Base-by-base conservation (phyloP, 2,329 filamentous ascomycete genomes). In the Dissoconium aciculare region DNA sequence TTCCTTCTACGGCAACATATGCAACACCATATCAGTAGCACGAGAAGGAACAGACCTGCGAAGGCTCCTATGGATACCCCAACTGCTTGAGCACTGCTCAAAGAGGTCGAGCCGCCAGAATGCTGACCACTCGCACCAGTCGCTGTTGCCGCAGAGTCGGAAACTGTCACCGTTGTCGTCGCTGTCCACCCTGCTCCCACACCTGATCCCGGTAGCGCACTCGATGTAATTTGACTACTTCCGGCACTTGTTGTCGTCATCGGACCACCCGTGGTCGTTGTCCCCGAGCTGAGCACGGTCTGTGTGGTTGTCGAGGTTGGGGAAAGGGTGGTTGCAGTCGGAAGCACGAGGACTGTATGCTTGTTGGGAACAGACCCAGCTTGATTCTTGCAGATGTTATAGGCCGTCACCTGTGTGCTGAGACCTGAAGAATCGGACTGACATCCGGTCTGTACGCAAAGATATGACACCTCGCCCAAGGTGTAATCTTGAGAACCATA, bases 41-140 rank as follows among this genome's bases (percentile, higher is more conserved):
- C 8, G 8, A 23, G n/a, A 8, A 23, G 19, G 19, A 23, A n/a
- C 19, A 23, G 19, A 9, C 33, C 45, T 10, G 44, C 47, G 16
- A 55, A 40, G 11, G 46, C 45, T 15, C 37, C 52, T 5, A 55
- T 36, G 5, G 49, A 47, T 14, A 54, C 35, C 3, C 50, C 53
- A 10, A 51, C 45, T 8, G 51, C 47, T 43, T 54, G 44, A 4
- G 36, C 46, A 31, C 37, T 51, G 3, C 45, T 46, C 21, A 55
- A 37, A 23, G 31, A 36, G 5, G 40, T 39, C n/a, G 42, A 36
- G 5, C 28, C 10, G 27, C 15, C 4, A 25, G 10, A 4, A 14
- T 8, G 19, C n/a, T n/a, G 19, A n/a, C 19, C 19, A n/a, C 8
- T 23, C 8, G 8, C 19, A n/a, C n/a, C 6, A 8, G 15, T 11